A percentile compares a stretch with the other conserved stretches of the same genome.
Evolutionary conservation across 257 asterid genomes (phyloP).

Genomic region (Nemophila menziesii): DNA sequence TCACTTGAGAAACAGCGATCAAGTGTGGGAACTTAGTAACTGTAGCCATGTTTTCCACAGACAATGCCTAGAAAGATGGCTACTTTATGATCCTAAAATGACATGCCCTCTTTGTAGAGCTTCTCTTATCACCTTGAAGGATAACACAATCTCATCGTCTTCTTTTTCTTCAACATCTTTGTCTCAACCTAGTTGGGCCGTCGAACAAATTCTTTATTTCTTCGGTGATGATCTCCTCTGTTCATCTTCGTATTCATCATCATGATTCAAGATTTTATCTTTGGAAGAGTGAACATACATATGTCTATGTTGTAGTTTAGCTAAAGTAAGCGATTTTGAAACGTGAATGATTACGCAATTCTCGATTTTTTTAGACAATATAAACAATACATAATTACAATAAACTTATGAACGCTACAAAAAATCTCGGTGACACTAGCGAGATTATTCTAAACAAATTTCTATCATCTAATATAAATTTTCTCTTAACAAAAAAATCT

Average conservation of each 20-base stretch:
- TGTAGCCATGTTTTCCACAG: slow-evolving; percentile 72
- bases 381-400: no score
- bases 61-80: slow-evolving; percentile 57
- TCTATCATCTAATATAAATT: neutral
- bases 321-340: no score
- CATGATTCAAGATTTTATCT: slow-evolving; percentile 1
- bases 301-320: neutral
- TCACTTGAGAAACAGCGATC: slow-evolving; percentile 32
- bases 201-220: slow-evolving; percentile 58
- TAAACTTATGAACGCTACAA: no score
- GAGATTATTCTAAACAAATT: no score
- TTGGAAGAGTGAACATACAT: no score
- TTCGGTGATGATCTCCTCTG: slow-evolving; percentile 65
- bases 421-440: neutral
- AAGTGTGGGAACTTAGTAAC: slow-evolving; percentile 52
- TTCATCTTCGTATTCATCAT: slow-evolving; percentile 8
- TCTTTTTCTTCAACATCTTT: neutral
- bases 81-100: slow-evolving; percentile 35
- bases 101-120: slow-evolving; percentile 67
- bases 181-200: slow-evolving; percentile 65
- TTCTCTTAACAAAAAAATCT: no score
- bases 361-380: no score
- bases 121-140: slow-evolving; percentile 19
- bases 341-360: no score
- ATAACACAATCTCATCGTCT: slow-evolving; percentile 7